Evolutionary conservation across 2,329 filamentous ascomycete species (phyloP).

Genomic region (Clathrospora elynae): DNA sequence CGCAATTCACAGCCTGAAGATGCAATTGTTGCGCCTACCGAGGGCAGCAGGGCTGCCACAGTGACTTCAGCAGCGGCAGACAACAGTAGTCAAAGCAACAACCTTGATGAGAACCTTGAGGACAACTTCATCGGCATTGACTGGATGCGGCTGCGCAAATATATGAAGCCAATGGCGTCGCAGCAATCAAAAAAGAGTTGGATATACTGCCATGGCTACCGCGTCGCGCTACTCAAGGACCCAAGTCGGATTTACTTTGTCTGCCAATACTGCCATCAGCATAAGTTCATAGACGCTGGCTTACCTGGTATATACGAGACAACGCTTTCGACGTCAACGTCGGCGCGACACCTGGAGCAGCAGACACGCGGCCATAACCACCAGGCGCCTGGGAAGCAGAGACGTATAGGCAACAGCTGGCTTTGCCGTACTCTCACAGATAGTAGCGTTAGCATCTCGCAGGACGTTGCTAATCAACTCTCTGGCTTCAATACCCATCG

Average conservation of each 20-base stretch:
- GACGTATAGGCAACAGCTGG: not conserved
- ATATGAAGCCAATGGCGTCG: slow-evolving; percentile 1
- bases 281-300: slow-evolving; percentile 4
- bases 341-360: slow-evolving; percentile 2
- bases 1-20: slow-evolving; percentile 1
- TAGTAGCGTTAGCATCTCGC: not conserved
- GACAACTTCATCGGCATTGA: slow-evolving; percentile 7
- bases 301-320: not conserved
- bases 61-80: not conserved
- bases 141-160: slow-evolving; percentile 1
- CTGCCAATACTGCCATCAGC: slow-evolving; percentile 4
- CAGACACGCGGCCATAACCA: not conserved
- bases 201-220: slow-evolving; percentile 3
- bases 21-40: slow-evolving; percentile 2
- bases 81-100: not conserved
- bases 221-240: slow-evolving; percentile 6
- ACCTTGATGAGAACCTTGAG: slow-evolving; percentile 4
- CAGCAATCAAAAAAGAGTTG: slow-evolving; percentile 1
- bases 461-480: slow-evolving; percentile 5
- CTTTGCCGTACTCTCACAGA: not conserved
- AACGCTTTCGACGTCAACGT: slow-evolving; percentile 2
- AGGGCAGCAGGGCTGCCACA: slow-evolving; percentile 3
- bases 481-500: not conserved
- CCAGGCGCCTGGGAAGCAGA: not conserved
- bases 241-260: slow-evolving; percentile 1